Conservation (phyloP, 352 stramenopile species). For the Phytophthora nicotianae region DNA sequence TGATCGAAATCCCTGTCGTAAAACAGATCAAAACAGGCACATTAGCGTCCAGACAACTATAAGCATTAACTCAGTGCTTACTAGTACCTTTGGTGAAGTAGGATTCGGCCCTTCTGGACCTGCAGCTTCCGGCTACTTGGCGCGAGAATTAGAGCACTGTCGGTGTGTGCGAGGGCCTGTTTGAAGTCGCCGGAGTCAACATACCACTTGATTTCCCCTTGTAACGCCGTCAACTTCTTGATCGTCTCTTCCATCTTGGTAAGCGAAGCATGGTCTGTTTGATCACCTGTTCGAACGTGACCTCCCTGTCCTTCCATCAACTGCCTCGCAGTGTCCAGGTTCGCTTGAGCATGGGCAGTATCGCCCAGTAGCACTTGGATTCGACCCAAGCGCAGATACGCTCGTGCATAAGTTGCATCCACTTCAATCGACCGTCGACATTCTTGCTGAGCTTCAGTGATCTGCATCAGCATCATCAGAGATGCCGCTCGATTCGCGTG, state of each 20-base stretch:
- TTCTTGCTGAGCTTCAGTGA: slow-evolving; percentile 74
- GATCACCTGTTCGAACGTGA: slow-evolving; percentile 30
- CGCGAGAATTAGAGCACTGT: slow-evolving; percentile 59
- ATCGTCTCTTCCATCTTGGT: slow-evolving; percentile 64
- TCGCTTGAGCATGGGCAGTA: slow-evolving; percentile 54
- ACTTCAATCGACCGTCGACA: slow-evolving; percentile 63
- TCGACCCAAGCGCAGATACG: slow-evolving; percentile 70
- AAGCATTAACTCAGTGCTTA: no score
- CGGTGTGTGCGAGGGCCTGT: slow-evolving; percentile 48
- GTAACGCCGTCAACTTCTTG: slow-evolving; percentile 48
- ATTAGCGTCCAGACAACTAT: no score
- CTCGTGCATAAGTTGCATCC: slow-evolving; percentile 72
- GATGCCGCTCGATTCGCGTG: slow-evolving; percentile 80
- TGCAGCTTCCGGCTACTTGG: slow-evolving; percentile 61
- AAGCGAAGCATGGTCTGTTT: slow-evolving; percentile 48
- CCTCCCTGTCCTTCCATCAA: slow-evolving; percentile 32
- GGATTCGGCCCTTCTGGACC: slow-evolving; percentile 61
- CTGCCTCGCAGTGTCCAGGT: slow-evolving; percentile 49
- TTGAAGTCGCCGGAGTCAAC: slow-evolving; percentile 52
- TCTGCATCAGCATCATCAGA: slow-evolving; percentile 81
- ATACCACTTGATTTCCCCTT: slow-evolving; percentile 67
- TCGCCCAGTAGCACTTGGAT: slow-evolving; percentile 78
- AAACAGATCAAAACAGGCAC: neutral
- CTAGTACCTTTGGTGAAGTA: slow-evolving; percentile 78
- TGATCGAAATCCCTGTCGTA: slow-evolving; percentile 55